Percentiles rank a stretch among this genome's conserved stretches.
Evolutionary conservation across 768 basidiomycete genomes (phyloP).

Genomic region (Amanita phalloides): DNA sequence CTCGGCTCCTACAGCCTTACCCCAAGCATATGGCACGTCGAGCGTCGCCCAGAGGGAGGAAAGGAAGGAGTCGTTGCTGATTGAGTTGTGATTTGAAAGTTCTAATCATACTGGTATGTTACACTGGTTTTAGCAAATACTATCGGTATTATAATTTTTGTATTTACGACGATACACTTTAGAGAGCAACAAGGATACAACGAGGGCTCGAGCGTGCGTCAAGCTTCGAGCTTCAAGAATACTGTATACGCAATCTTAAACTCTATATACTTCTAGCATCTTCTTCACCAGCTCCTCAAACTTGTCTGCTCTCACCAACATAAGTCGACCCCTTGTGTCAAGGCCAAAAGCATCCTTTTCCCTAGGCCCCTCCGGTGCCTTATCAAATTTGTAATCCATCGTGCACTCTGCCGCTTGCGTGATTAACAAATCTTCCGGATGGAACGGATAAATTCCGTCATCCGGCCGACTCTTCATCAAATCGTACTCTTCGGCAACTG

Average conservation of each 20-base stretch:
- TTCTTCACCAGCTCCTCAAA: conserved; percentile 29
- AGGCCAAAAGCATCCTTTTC: conserved; percentile 63
- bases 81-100: conserved; percentile 29
- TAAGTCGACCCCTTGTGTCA: conserved; percentile 56
- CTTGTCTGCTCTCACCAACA: conserved; percentile 41
- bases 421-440: conserved; percentile 78
- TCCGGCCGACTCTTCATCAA: conserved; percentile 15
- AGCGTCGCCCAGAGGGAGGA: conserved; percentile 48
- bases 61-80: conserved; percentile 52
- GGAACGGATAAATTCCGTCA: conserved; percentile 63
- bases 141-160: background rate
- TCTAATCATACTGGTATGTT: background rate
- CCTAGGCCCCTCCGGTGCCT: conserved; percentile 36
- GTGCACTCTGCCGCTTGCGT: conserved; percentile 47
- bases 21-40: conserved; percentile 35
- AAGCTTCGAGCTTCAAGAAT: background rate
- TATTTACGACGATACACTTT: too few species aligned
- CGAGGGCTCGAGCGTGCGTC: too few species aligned
- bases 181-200: too few species aligned
- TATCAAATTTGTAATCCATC: conserved; percentile 39
- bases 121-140: background rate
- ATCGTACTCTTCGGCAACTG: conserved; percentile 11
- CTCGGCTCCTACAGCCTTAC: conserved; percentile 50
- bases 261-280: conserved; percentile 24
- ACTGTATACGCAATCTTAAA: background rate